phyloP scores from a whole-genome alignment of 306 rosid species.

The Cucurbita pepo region DNA sequence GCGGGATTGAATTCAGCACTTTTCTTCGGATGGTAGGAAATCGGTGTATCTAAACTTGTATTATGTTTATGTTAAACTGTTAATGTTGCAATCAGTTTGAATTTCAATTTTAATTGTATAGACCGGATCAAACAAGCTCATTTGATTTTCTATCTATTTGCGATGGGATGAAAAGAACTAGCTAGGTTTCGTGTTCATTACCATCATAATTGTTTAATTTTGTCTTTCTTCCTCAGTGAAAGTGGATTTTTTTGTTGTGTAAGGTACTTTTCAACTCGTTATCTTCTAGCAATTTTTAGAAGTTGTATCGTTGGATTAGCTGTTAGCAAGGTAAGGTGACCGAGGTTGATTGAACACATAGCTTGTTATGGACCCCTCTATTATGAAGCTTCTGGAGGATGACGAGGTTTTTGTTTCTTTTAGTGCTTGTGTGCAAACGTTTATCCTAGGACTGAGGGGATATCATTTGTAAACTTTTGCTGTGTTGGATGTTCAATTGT shows the following conservation, averaged over 20 bases:
- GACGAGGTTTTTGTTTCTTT: conserved; percentile 47
- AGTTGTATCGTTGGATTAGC: not conserved
- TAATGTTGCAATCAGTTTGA: too few relatives aligned
- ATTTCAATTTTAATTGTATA: too few relatives aligned
- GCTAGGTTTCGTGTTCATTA: not conserved
- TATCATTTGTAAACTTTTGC: not conserved
- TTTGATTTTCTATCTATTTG: not conserved
- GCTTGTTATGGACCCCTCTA: conserved; percentile 58
- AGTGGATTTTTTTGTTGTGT: not conserved
- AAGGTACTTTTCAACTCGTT: not conserved
- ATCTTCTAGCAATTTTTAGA: not conserved
- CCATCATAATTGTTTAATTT: not conserved
- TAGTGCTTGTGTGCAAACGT: not conserved
- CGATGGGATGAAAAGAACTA: not conserved
- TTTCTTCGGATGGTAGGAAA: too few relatives aligned
- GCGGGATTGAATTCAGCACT: too few relatives aligned
- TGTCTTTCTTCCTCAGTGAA: not conserved
- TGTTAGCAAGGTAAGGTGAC: not conserved
- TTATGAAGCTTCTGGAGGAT: conserved; percentile 82
- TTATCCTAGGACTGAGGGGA: not conserved
- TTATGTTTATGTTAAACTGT: too few relatives aligned
- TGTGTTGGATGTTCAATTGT: not conserved
- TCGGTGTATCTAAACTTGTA: too few relatives aligned
- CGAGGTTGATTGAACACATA: not conserved
- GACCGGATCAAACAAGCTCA: too few relatives aligned